Evolutionary conservation across 306 rosid genomes (phyloP), one percentile per base, ranked within the genome.

Genomic region (Vigna radiata): DNA sequence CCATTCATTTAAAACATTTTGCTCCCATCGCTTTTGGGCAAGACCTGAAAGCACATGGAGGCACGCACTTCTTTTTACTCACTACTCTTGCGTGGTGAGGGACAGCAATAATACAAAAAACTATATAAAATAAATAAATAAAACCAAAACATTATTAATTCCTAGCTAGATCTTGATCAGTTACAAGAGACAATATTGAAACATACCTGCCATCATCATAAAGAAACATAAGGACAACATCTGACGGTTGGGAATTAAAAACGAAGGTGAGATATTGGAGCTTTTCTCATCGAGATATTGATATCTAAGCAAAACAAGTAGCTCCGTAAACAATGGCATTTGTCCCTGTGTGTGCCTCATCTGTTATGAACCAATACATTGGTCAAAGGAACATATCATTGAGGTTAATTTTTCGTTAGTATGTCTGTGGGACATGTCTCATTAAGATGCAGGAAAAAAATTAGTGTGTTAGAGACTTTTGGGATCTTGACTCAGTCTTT

Each of bases 41-140:
- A 56, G 74, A 70, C 82, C 82, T 81, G 83, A 82, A 86, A 83
- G 74, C 84, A 85, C 89, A 56, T 83, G 90, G 85, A 31, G 72
- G 80, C 68, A 16, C 58, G 7, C 62, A 16, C 62, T 73, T 31
- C 73, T 70, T 76, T 84, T 83, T 59, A 48, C 72, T 60, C 64
- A 50, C 66, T 67, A 56, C 66, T 67, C 54, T 19, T 61, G 1
- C 56, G 52, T 39, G 50, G 3, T 18, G 50, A 5, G 46, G 75
- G 65, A 66, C 72, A 64, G 21, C 62, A 58, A 49, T 54, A 17
- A 77, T 67, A 29, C 68, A 15, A 13, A 15, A 13, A 60, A 5
- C n/a, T 60, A 59, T 1, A 59, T 59, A 29, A 29, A 39, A 56
- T 19, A 17, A 46, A 21, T 33, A 29, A 29, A 29, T 6, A 43